phyloP scores from a whole-genome alignment of 495 filamentous ascomycete genomes.

The Rhypophila decipiens region DNA sequence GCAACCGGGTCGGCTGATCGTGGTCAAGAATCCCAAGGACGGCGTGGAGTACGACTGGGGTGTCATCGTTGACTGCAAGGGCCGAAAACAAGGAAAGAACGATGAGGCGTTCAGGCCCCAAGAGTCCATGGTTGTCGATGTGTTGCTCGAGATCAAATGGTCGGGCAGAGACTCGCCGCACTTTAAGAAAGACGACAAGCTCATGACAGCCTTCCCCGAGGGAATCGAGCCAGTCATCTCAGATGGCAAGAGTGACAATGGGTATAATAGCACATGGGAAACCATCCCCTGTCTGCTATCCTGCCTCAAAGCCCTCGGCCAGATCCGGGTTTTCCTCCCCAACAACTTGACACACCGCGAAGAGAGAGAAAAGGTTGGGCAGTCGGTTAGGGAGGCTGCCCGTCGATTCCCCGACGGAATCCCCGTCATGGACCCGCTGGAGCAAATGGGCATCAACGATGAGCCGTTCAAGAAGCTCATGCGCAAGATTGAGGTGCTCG shows the following conservation, averaged over 20 bases:
- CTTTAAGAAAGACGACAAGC: conserved; percentile 23
- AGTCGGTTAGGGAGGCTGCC: conserved; percentile 63
- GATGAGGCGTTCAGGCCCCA: conserved; percentile 59
- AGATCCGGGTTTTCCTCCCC: conserved; percentile 72
- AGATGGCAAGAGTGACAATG: no score
- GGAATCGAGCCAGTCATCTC: conserved; percentile 19
- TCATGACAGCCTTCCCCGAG: conserved; percentile 27
- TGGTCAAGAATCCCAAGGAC: conserved; percentile 65
- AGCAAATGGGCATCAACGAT: conserved; percentile 90
- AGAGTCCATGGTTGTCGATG: conserved; percentile 72
- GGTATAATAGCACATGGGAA: conserved; percentile 54
- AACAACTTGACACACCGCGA: conserved; percentile 59
- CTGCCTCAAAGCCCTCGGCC: conserved; percentile 70
- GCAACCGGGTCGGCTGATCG: conserved; percentile 75
- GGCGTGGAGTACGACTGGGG: conserved; percentile 88
- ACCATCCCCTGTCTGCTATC: conserved; percentile 81
- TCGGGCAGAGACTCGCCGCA: conserved; percentile 51
- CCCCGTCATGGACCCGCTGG: conserved; percentile 80
- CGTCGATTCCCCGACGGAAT: conserved; percentile 90
- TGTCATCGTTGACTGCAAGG: conserved; percentile 63
- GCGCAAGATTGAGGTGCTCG: conserved; percentile 93
- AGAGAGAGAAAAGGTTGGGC: conserved; percentile 56
- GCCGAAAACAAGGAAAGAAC: conserved; percentile 53
- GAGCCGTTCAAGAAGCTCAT: conserved; percentile 88
- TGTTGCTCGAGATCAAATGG: conserved; percentile 65